Evolutionary conservation across 2,329 filamentous ascomycete genomes (phyloP).

Genomic region (Microsporum canis): DNA sequence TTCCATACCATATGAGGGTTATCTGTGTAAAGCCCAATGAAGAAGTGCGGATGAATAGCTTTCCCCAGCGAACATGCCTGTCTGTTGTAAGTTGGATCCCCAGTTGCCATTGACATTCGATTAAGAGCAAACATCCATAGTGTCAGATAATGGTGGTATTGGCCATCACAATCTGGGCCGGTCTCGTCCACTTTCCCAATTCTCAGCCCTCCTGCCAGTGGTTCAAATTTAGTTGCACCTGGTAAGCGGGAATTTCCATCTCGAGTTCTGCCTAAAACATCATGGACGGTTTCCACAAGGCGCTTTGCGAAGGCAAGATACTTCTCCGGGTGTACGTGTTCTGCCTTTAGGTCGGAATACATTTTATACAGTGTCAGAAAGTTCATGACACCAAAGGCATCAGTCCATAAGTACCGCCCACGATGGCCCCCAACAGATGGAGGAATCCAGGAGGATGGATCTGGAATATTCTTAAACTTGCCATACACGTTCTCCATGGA

Average conservation of each 20-base stretch:
- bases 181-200: slow-evolving; percentile 44
- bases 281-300: slow-evolving; percentile 43
- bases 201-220: slow-evolving; percentile 44
- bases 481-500: slow-evolving; percentile 33
- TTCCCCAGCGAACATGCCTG: slow-evolving; percentile 43
- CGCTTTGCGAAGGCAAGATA: slow-evolving; percentile 42
- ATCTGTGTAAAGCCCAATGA: slow-evolving; percentile 27
- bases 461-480: slow-evolving; percentile 22
- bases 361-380: slow-evolving; percentile 44
- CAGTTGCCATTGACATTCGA: slow-evolving; percentile 40
- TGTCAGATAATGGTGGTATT: slow-evolving; percentile 52
- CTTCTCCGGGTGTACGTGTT: slow-evolving; percentile 19
- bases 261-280: slow-evolving; percentile 42
- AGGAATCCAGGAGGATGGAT: slow-evolving; percentile 34
- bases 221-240: slow-evolving; percentile 41
- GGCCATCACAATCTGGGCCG: slow-evolving; percentile 46
- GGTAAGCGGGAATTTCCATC: slow-evolving; percentile 39
- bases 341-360: slow-evolving; percentile 2
- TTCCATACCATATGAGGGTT: slow-evolving; percentile 46
- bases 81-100: slow-evolving; percentile 38
- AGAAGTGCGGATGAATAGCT: slow-evolving; percentile 44
- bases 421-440: slow-evolving; percentile 43
- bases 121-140: slow-evolving; percentile 54
- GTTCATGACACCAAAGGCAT: slow-evolving; percentile 50
- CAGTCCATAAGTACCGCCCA: slow-evolving; percentile 52